Base-by-base conservation (phyloP, 169 alveolate species). In the Plasmodium knowlesi region DNA sequence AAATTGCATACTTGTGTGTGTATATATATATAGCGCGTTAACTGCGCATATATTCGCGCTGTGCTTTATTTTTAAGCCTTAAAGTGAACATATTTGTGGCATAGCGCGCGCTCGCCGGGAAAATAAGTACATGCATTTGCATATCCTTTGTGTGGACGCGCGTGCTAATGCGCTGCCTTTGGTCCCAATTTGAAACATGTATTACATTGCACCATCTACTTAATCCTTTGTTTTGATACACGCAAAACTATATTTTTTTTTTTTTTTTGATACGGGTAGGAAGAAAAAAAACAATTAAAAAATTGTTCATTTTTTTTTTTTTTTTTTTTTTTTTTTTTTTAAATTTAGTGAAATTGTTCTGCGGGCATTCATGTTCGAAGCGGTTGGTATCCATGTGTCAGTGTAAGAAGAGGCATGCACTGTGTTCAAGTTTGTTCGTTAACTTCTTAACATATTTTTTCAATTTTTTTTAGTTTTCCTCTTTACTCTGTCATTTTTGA, bases 31-130 rank as follows among this genome's bases (percentile, higher is more conserved):
- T 25, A 5, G 25, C 34, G 19, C 76, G 89, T 25, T 83, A 14
- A 41, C 37, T 32, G 37, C 67, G 32, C 57, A 37, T 85, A 19
- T 14, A 41, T 73, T n/a, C 22, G 43, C 41, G 82, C 39, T 76
- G 3, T 30, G 34, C 34, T 73, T 74, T 43, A 67, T 85, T 43
- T 73, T 74, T 43, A 67, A 67, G 37, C n/a, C 41, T 32, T 32
- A 81, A 90, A 9, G 83, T 78, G 79, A 74, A 84, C 19, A 76
- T n/a, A 22, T 70, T 67, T 67, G 76, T 67, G 37, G 37, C 76
- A 67, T 67, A n/a, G 37, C n/a, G 14, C 76, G 37, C n/a, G 14
- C 76, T 12, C n/a, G 0, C 39, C 30, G 76, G 41, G 76, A 22
- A 88, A 61, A 88, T 76, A 53, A 34, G 72, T 28, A 82, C 30